These are phyloP conservation scores for Peribolospora kevripleyi DNA, from an alignment of 768 basidiomycete species.

Conservation along the genomic window DNA sequence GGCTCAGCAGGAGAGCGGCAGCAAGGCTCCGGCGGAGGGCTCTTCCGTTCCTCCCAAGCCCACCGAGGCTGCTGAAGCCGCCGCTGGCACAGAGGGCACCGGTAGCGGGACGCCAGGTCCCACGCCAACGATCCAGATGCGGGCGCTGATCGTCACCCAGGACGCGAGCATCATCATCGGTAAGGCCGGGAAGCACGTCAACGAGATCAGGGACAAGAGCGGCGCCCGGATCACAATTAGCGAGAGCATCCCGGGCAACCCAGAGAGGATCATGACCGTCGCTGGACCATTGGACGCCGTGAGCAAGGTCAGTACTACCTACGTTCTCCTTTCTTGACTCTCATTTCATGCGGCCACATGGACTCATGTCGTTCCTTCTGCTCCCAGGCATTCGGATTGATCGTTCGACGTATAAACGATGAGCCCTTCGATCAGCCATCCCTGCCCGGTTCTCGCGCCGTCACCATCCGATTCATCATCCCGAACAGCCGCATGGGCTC, in stretches of 20 bases:
- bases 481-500: slow-evolving; percentile 98
- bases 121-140: slow-evolving; percentile 70
- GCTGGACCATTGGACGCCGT: slow-evolving; percentile 95
- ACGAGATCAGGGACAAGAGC: slow-evolving; percentile 94
- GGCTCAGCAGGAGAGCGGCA: neutral
- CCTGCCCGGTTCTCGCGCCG: slow-evolving; percentile 88
- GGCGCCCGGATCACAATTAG: slow-evolving; percentile 91
- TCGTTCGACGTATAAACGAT: slow-evolving; percentile 95
- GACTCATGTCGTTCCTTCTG: neutral
- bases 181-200: slow-evolving; percentile 79
- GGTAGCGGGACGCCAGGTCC: slow-evolving; percentile 7
- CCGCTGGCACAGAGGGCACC: slow-evolving; percentile 11
- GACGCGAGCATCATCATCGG: slow-evolving; percentile 99
- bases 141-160: slow-evolving; percentile 93
- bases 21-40: neutral
- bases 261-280: slow-evolving; percentile 94
- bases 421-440: slow-evolving; percentile 96
- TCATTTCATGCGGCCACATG: neutral
- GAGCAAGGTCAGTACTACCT: slow-evolving; percentile 47
- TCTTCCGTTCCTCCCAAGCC: slow-evolving; percentile 5
- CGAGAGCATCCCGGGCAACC: slow-evolving; percentile 94
- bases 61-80: slow-evolving; percentile 1
- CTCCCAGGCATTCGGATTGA: slow-evolving; percentile 79
- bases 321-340: neutral
- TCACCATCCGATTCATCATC: slow-evolving; percentile 99